Base-by-base conservation (phyloP, 495 filamentous ascomycete genomes). In the Friedmanniomyces endolithicus region DNA sequence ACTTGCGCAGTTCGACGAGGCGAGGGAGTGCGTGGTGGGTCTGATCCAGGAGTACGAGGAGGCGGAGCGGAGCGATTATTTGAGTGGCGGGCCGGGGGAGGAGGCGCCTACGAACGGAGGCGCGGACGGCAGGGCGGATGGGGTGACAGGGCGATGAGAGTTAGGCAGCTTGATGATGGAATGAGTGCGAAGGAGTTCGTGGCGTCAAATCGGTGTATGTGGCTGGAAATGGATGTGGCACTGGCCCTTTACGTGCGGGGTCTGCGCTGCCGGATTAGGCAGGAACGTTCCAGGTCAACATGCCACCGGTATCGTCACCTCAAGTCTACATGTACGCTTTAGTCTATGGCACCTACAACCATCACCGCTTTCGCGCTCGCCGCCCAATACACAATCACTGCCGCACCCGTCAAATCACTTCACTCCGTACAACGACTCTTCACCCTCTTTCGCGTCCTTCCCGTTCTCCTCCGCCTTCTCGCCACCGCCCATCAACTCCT, bases 1-100 rank as follows among this genome's bases (percentile, higher is more conserved):
- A 29, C 67, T 97, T n/a, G 81, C 82, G 54, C 89, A 97, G 68
- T 98, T 98, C 65, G 92, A 98, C 68, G 89, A 96, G 68, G 87
- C 92, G 22, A 78, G 83, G 56, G 85, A 87, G 41, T 40, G 47
- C 9, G 61, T 56, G 7, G 51, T 61, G 53, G 59, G 55, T 22
- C 19, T 62, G 33, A 89, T 95, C 12, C 79, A 78, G 20, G 92
- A 98, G 73, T 98, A 98, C 66, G 92, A 97, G 70, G 90, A 89
- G 20, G 92, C 92, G 19, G 92, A 98, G 70, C 77, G 83, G 63
- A 80, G 86, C 51, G 80, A 87, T 63, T 98, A 98, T 70, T 72
- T 98, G 25, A 64, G 23, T 56, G 55, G 59, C 55, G 53, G 50
- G 57, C 31, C 41, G 7, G 39, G n/a, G n/a, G 45, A 37, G 17